Base-by-base conservation (phyloP, 2,329 filamentous ascomycete genomes). In the Alternaria metachromatica region DNA sequence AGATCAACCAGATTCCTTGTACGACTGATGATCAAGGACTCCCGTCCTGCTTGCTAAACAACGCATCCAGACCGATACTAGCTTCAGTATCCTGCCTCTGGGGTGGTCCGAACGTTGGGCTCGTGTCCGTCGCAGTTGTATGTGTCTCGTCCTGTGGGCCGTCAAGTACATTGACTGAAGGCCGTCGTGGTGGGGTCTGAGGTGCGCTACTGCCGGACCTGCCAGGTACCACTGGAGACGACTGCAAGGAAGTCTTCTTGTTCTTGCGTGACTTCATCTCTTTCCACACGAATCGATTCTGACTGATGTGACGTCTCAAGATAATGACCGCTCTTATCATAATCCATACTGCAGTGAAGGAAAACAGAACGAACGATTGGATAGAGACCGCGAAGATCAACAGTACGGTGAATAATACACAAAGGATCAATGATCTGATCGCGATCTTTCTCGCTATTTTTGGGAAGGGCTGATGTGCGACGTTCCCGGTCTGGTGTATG, bases 51-150 rank as follows among this genome's bases (percentile, higher is more conserved):
- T 18, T 21, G 5, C 23, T 21, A 5, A 51, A 51, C 28, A 51
- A 0, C 1, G 10, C 3, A 8, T 15, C 10, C 0, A 51, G 1
- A 2, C 26, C 23, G 20, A 51, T 18, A 5, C 26, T 30, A 11
- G 48, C 26, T 30, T 51, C 46, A 2, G n/a, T 50, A 11, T 50
- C 25, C 2, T 30, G 28, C 10, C 15, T 20, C 25, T n/a, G 25
- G 20, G 46, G 25, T 20, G 10, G 26, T 30, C 7, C n/a, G 25
- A 50, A 30, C 2, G 4, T 30, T 3, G 25, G 6, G 46, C 26
- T 9, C 46, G n/a, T 50, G 1, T 30, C 23, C 13, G 25, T 20
- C 43, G 15, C 25, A 18, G 13, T 49, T 2, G 10, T 49, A 3
- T 28, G 23, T 18, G n/a, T 5, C 10, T 41, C 3, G 1, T 18